These are phyloP conservation scores for Xerocomus amazonicus DNA, from an alignment of 1,284 basidiomycete genomes.

Conservation along the genomic window DNA sequence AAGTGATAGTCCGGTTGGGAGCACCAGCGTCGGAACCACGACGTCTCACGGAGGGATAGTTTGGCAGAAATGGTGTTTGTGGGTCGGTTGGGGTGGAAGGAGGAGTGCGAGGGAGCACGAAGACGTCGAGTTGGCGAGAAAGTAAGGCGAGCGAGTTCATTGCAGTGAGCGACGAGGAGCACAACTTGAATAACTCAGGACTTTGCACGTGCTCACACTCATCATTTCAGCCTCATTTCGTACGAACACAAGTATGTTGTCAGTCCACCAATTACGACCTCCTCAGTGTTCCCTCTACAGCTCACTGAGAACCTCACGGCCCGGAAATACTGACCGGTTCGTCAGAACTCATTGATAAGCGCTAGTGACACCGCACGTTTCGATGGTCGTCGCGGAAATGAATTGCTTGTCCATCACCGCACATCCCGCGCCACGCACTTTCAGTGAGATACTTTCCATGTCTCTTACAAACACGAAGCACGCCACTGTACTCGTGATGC, in stretches of 20 bases:
- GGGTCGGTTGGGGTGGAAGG: constrained; percentile 48
- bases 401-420: constrained; percentile 66
- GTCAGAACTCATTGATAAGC: constrained; percentile 66
- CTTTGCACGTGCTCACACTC: constrained; percentile 16
- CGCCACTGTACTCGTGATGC: constrained; percentile 63
- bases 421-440: constrained; percentile 43
- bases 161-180: background rate
- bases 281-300: background rate
- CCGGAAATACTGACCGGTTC: constrained; percentile 67
- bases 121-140: constrained; percentile 65
- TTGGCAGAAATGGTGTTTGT: constrained; percentile 18
- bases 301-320: constrained; percentile 45
- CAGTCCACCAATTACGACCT: background rate
- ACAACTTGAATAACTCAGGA: background rate
- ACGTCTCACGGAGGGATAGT: constrained; percentile 12
- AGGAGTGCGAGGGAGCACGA: constrained; percentile 47
- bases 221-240: no score
- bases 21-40: constrained; percentile 33
- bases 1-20: constrained; percentile 51
- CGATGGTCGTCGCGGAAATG: constrained; percentile 62
- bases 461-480: constrained; percentile 57
- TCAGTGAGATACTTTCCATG: constrained; percentile 35
- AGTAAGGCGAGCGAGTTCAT: constrained; percentile 73
- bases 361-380: constrained; percentile 71
- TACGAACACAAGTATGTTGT: constrained; percentile 28